phyloP scores from a whole-genome alignment of 345 rosid species.

The Clausena lansium region DNA sequence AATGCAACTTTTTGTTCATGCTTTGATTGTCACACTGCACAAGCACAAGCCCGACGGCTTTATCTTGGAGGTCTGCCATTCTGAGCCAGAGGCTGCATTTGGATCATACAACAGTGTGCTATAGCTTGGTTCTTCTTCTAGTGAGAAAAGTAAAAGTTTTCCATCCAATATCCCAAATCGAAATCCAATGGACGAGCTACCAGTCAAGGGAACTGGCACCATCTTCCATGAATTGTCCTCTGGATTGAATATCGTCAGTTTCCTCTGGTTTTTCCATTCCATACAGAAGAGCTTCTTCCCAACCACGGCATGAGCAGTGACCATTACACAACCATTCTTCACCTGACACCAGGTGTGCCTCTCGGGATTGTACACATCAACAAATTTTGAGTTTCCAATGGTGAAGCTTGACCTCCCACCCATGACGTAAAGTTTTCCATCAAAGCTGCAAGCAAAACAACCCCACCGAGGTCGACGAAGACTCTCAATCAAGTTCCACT shows the following conservation, averaged over 20 bases:
- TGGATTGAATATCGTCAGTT: constrained; percentile 60
- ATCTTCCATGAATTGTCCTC: constrained; percentile 69
- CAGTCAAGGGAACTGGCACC: constrained; percentile 74
- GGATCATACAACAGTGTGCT: constrained; percentile 73
- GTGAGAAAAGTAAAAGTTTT: constrained; percentile 71
- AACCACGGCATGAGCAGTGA: constrained; percentile 84
- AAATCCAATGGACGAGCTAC: constrained; percentile 63
- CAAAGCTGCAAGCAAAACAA: constrained; percentile 71
- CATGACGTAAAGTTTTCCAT: constrained; percentile 81
- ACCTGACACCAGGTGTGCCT: constrained; percentile 64
- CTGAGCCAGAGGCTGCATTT: constrained; percentile 57
- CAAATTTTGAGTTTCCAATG: constrained; percentile 75
- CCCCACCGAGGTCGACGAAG: constrained; percentile 88
- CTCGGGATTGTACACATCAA: constrained; percentile 73
- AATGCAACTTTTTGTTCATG: constrained; percentile 31
- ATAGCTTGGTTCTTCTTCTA: constrained; percentile 48
- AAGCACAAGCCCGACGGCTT: constrained; percentile 73
- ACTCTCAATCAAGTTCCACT: constrained; percentile 67
- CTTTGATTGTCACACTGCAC: constrained; percentile 69
- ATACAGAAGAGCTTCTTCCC: constrained; percentile 77
- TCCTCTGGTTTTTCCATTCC: constrained; percentile 91
- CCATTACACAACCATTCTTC: constrained; percentile 93
- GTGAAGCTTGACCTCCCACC: constrained; percentile 97
- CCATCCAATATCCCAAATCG: constrained; percentile 73
- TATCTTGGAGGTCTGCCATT: constrained; percentile 69